Evolutionary conservation across 352 stramenopile genomes (phyloP), one percentile per base, ranked within the genome.

Genomic region (Globisporangium spiculum): DNA sequence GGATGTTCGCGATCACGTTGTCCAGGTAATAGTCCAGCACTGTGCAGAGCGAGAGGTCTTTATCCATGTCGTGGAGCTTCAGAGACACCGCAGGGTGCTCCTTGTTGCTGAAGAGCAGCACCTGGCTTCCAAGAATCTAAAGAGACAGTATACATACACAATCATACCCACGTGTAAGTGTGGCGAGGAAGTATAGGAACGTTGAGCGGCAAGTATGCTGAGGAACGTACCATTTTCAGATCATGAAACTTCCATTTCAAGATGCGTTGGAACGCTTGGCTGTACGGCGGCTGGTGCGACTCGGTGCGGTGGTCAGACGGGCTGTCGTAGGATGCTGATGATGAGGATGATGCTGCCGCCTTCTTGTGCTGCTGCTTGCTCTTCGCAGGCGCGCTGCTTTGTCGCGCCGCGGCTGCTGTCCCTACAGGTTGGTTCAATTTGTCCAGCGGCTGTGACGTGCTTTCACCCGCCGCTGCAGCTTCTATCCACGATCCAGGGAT

Each of bases 201-300:
- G 16, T 46, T 34, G 26, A 32, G 41, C 16, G 4, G 32, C 60
- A 64, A 62, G 10, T 55, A 36, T 41, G 59, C 6, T 6, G 14
- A 65, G 5, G 0, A 50, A 60, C 72, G 27, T 66, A 92, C 81
- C 88, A 96, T 96, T 76, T 93, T 93, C 26, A 96, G 74, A 64
- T 96, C 86, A 22, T 92, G 81, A 41, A 96, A 94, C 60, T 92
- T 96, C 88, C 88, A 96, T 55, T 92, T 92, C 53, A 96, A 70
- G 7, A 93, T 83, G 20, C 88, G 86, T 63, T 93, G 73, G 64
- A 96, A 96, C 0, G 79, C 74, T 32, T 79, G 74, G 1, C 18
- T 60, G 38, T 62, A 38, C 4, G 75, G 78, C 63, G 75, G 78
- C 64, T 73, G 72, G 22, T 63, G 74, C 55, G 74, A 36, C 12